Evolutionary conservation across 768 basidiomycete genomes (phyloP), one percentile per base, ranked within the genome.

Genomic region (Pluteus cervinus): DNA sequence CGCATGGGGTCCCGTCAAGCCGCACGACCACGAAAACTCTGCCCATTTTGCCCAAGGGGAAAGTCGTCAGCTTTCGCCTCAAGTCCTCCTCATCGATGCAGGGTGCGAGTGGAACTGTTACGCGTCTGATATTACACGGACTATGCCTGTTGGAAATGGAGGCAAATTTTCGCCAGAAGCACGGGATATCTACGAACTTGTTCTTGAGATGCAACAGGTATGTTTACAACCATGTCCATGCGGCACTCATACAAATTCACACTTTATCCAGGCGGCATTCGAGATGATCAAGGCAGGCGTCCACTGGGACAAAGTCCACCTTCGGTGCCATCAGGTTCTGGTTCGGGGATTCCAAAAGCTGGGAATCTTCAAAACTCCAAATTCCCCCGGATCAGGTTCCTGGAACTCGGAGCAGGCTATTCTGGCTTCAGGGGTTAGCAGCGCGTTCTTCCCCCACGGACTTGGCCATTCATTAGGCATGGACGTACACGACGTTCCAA

Each of bases 371-470:
- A 80, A 75, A 45, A 63, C 65, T 1, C 75, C 75, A 12, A 47
- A 63, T 14, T 66, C 68, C 2, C 63, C 64, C 7, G 60, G 60
- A 24, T 71, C 69, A 3, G 73, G 73, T 22, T 73, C 69, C 0
- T 71, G 70, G 74, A 80, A 77, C 50, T 65, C 75, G 3, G 75
- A 76, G 45, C 73, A 79, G 36, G 76, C 75, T 16, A 79, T 97
- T 39, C 66, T 96, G 5, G 72, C 72, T 12, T 81, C 80, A 4
- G 92, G 91, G 0, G 61, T 87, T 29, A 81, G 81, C 44, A 63
- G 80, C 1, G 87, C 89, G 0, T 97, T 97, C 69, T 97, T 88
- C 74, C 93, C 93, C 7, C 93, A 97, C 52, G 94, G 93, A 3
- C 65, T 86, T 25, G 90, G 91, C 1, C 93, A 97, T 55, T 86